A percentile compares a stretch with the other conserved stretches of the same genome.
Conservation (phyloP, 1,284 basidiomycete species). For the Puccinia polysora region DNA sequence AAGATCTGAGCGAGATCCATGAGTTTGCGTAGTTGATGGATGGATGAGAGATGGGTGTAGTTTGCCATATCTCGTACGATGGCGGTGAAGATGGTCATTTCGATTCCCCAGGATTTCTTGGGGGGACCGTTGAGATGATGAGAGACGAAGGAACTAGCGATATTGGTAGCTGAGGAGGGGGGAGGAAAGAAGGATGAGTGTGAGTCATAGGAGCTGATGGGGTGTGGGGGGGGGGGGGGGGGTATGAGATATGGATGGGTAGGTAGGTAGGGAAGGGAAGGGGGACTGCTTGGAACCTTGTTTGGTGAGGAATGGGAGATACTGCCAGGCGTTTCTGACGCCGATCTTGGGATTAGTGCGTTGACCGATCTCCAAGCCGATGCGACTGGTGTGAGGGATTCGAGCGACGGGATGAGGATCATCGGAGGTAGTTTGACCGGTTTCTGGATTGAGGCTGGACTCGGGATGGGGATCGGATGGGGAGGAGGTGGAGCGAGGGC, state of each 20-base stretch:
- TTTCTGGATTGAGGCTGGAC: background rate
- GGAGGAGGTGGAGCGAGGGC: background rate
- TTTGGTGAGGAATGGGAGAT: slow-evolving; percentile 51
- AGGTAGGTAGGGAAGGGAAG: too few relatives aligned
- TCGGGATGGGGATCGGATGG: background rate
- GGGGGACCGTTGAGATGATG: slow-evolving; percentile 63
- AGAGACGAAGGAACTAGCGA: slow-evolving; percentile 56
- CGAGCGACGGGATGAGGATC: background rate
- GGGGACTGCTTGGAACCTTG: too few relatives aligned
- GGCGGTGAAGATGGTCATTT: slow-evolving; percentile 57
- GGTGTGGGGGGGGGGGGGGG: too few relatives aligned
- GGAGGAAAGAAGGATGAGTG: slow-evolving; percentile 45
- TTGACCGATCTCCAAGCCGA: slow-evolving; percentile 2
- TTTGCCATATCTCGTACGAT: slow-evolving; percentile 78
- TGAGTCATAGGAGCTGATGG: background rate
- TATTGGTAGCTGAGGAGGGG: slow-evolving; percentile 38
- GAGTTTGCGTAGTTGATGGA: slow-evolving; percentile 56
- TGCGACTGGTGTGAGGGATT: background rate
- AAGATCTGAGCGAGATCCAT: slow-evolving; percentile 58
- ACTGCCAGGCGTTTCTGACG: slow-evolving; percentile 50
- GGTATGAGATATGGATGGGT: too few relatives aligned
- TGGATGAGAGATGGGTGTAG: slow-evolving; percentile 78
- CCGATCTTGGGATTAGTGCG: slow-evolving; percentile 45
- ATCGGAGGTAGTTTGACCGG: background rate
- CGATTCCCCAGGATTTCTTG: slow-evolving; percentile 55